Conservation (phyloP, 2,329 filamentous ascomycete genomes). For the Neurospora sp. region DNA sequence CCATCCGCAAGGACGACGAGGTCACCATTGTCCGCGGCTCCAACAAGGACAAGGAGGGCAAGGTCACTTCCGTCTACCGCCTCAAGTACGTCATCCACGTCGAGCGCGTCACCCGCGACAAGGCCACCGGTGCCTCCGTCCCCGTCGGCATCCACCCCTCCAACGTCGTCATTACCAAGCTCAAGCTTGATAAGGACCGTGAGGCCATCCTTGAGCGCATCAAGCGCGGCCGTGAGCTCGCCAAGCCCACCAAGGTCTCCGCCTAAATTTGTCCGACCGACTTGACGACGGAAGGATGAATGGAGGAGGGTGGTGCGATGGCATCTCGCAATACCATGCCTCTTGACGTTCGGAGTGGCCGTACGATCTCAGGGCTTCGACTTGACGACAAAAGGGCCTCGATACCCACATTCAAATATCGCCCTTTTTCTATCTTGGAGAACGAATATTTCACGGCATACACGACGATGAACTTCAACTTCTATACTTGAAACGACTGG, state of each 20-base stretch:
- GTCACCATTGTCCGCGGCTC: constrained; percentile 78
- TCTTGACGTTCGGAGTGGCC: constrained; percentile 1
- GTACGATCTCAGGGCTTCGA: neutral
- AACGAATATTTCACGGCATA: neutral
- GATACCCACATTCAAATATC: neutral
- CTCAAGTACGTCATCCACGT: constrained; percentile 97
- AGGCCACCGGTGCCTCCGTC: constrained; percentile 92
- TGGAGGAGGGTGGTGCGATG: constrained; percentile 10
- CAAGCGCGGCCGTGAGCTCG: constrained; percentile 67
- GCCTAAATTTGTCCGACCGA: constrained; percentile 13
- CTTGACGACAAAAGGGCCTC: neutral
- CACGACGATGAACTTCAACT: neutral
- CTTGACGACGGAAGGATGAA: constrained; percentile 5
- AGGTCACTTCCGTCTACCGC: constrained; percentile 95
- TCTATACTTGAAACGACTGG: neutral
- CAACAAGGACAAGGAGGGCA: constrained; percentile 98
- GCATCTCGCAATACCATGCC: constrained; percentile 6
- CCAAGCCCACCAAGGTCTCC: constrained; percentile 55
- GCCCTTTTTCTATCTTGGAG: neutral
- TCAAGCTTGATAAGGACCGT: constrained; percentile 95
- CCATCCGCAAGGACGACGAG: constrained; percentile 96
- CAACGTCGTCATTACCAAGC: constrained; percentile 97
- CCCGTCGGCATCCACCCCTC: constrained; percentile 90
- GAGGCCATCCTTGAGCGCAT: constrained; percentile 82
- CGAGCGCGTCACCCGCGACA: constrained; percentile 93